Conservation (phyloP, 108 stramenopile genomes). For the Tribonema minus region DNA sequence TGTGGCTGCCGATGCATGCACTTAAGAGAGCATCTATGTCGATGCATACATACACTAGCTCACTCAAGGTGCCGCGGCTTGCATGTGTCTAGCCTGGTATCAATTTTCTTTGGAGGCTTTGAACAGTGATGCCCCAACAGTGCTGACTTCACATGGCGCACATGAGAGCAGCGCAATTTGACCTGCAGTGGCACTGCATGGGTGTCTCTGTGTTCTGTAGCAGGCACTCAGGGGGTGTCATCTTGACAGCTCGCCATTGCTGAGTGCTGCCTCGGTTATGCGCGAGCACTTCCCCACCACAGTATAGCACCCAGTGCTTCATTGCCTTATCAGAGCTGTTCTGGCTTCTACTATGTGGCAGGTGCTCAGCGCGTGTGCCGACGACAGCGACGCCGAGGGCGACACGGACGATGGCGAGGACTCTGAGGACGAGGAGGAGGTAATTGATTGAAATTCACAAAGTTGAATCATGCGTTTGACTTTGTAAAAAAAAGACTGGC, state of each 20-base stretch:
- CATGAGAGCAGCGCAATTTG: background rate
- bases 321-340: background rate
- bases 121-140: no score
- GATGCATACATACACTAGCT: no score
- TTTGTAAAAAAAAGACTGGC: no score
- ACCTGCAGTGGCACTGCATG: background rate
- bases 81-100: no score
- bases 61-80: no score
- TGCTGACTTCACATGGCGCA: no score
- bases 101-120: no score
- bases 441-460: no score
- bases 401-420: conserved; percentile 16
- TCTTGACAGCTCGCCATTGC: background rate
- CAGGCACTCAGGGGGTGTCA: background rate
- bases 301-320: background rate
- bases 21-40: no score
- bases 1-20: background rate
- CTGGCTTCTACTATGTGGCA: background rate
- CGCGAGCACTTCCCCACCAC: background rate
- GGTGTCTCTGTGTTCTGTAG: background rate
- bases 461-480: no score
- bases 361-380: conserved; percentile 25
- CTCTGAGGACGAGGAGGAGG: conserved; percentile 1
- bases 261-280: background rate
- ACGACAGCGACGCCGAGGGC: conserved; percentile 41